Conservation (phyloP, 768 basidiomycete genomes). For the Rhodotorula babjevae region DNA sequence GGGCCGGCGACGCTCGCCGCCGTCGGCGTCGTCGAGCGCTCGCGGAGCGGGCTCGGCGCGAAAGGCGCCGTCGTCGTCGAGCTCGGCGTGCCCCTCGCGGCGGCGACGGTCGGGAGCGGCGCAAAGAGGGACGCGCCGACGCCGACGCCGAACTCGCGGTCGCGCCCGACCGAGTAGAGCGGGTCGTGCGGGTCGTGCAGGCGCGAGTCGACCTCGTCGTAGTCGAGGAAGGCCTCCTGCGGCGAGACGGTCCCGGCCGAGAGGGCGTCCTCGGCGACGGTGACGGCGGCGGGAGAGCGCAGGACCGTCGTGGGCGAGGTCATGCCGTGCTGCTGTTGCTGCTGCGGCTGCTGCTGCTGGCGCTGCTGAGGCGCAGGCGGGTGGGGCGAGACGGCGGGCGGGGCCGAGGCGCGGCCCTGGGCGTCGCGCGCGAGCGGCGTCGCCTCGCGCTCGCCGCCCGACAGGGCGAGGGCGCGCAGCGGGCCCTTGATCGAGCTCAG, state of each 20-base stretch:
- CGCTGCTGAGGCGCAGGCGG: background rate
- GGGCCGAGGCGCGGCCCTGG: too few relatives aligned
- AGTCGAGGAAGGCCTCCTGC: constrained; percentile 40
- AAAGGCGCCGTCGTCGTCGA: background rate
- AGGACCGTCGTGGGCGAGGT: background rate
- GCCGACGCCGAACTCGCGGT: constrained; percentile 23
- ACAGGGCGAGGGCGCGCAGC: constrained; percentile 19
- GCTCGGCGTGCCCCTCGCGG: background rate
- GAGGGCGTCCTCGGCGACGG: constrained; percentile 3
- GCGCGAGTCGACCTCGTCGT: constrained; percentile 28
- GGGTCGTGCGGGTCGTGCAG: constrained; percentile 17
- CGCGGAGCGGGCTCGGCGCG: background rate
- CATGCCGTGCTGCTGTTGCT: background rate
- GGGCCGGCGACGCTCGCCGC: background rate
- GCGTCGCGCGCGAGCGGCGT: constrained; percentile 8
- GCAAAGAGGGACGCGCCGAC: constrained; percentile 31
- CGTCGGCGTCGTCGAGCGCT: background rate
- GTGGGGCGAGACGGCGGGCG: background rate
- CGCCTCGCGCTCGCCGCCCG: constrained; percentile 10
- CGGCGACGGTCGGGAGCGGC: background rate
- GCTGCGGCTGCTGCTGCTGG: background rate
- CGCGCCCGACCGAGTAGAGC: background rate
- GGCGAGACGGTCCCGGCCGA: constrained; percentile 30
- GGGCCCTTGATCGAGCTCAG: constrained; percentile 33
- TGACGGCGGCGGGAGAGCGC: constrained; percentile 8